Evolutionary conservation across 2,329 filamentous ascomycete species (phyloP), one percentile per base, ranked within the genome.

Genomic region (Neurospora sp.): DNA sequence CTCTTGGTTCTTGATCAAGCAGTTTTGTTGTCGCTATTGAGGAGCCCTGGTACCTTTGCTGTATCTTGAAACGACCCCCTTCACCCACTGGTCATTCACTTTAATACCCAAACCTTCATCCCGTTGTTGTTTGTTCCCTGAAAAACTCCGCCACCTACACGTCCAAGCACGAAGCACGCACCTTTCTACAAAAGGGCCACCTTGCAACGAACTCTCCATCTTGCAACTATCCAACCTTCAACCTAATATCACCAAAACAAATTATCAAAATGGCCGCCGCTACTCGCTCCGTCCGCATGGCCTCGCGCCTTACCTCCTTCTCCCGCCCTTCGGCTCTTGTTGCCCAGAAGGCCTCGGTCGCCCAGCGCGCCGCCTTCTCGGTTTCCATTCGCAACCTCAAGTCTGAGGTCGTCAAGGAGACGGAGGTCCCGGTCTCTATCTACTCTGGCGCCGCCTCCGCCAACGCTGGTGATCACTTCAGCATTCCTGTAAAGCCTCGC

Each of bases 401-500:
- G 77, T 84, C 82, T 74, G 84, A 83, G 70, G 84, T 86, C 12
- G 83, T 88, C 72, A 83, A 83, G 72, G 85, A 88, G 80, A 85
- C 84, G 74, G 84, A 87, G 75, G 80, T 88, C 17, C 85, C 86
- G 37, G 85, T 87, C 69, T 86, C 85, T 28, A 80, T 86, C 74
- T 88, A 87, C 77, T 78, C 77, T 38, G 79, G 82, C 70, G 74
- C 77, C 40, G 78, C 78, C 17, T 77, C 79, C 43, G 75, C 77
- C 38, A 79, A 76, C 69, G 79, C 81, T 67, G 52, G 52, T 8
- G 86, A 86, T 76, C 84, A 86, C 78, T 85, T 83, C 79, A 87
- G 82, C 70, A 85, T 88, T 70, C 84, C 84, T 66, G 85, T 88
- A 57, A 80, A 79, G 75, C 80, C 80, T 71, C 78, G 83, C 73